A percentile compares a stretch with the other conserved stretches of the same genome.
These are phyloP conservation scores for Euphrasia confusa DNA, from an alignment of 257 asterid species.

Conservation along the genomic window DNA sequence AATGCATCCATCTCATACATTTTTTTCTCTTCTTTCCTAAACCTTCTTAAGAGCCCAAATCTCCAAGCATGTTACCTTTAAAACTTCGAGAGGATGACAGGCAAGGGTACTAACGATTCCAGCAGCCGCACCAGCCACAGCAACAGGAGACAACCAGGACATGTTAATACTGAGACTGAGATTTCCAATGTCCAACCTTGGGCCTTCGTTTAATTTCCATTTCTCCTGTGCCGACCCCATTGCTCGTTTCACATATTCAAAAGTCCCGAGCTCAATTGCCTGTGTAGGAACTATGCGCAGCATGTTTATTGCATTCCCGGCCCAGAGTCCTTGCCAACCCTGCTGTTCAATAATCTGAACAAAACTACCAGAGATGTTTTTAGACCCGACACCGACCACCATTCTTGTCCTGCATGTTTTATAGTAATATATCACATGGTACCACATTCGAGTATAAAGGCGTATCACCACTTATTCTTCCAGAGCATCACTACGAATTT, in stretches of 20 bases:
- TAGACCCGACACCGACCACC: conserved; percentile 95
- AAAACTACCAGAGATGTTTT: conserved; percentile 65
- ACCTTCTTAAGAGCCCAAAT: neutral
- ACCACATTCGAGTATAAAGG: neutral
- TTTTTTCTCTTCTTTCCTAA: neutral
- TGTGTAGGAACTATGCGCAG: conserved; percentile 87
- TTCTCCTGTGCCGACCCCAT: conserved; percentile 67
- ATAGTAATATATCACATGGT: conserved; percentile 13
- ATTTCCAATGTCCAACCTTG: conserved; percentile 50
- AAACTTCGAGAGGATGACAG: conserved; percentile 94
- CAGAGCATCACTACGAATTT: conserved; percentile 1
- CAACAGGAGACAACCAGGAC: conserved; percentile 84
- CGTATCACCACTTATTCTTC: neutral
- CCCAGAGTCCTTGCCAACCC: conserved; percentile 98
- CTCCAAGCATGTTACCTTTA: conserved; percentile 50
- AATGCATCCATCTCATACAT: neutral
- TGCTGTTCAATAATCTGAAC: conserved; percentile 70
- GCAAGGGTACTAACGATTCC: conserved; percentile 85
- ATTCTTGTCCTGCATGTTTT: conserved; percentile 82
- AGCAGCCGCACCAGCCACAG: conserved; percentile 97
- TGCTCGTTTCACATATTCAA: conserved; percentile 80
- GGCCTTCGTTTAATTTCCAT: conserved; percentile 45
- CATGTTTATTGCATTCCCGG: conserved; percentile 90
- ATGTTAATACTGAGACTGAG: conserved; percentile 46
- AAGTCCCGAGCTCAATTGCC: conserved; percentile 94